A percentile compares a stretch with the other conserved stretches of the same genome.
Evolutionary conservation across 805 yeast genomes (phyloP).

Genomic region (Ogataea thermomethanolica): DNA sequence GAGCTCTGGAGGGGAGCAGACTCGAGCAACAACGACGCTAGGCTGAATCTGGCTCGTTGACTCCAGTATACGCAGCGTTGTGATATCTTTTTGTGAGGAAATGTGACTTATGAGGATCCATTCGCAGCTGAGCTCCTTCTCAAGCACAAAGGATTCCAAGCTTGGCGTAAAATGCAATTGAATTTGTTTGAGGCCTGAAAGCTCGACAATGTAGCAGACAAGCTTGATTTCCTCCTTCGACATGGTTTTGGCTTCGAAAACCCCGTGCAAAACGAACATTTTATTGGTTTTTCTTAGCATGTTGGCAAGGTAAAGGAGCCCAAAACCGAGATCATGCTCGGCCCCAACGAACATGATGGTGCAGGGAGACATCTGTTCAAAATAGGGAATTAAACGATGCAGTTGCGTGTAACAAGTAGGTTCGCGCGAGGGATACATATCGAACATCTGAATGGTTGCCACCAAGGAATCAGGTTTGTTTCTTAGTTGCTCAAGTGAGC

Average conservation of each 20-base stretch:
- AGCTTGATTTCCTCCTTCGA: slow-evolving; percentile 9
- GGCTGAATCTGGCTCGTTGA: slow-evolving; percentile 23
- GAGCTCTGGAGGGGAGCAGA: slow-evolving; percentile 8
- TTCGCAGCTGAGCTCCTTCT: slow-evolving; percentile 7
- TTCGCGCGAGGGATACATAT: slow-evolving; percentile 3
- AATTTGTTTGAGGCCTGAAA: slow-evolving; percentile 20
- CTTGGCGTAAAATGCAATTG: slow-evolving; percentile 6
- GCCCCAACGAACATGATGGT: slow-evolving; percentile 16
- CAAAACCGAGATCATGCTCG: slow-evolving; percentile 23
- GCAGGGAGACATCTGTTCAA: slow-evolving; percentile 13
- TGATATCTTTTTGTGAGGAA: slow-evolving; percentile 10
- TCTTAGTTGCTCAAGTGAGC: slow-evolving; percentile 10
- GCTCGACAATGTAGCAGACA: slow-evolving; percentile 16
- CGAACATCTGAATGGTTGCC: slow-evolving; percentile 20
- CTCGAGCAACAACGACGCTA: slow-evolving; percentile 13
- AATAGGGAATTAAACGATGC: slow-evolving; percentile 4
- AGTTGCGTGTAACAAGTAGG: not conserved
- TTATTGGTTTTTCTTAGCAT: slow-evolving; percentile 13
- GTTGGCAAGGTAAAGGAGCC: slow-evolving; percentile 20
- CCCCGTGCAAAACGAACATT: slow-evolving; percentile 16
- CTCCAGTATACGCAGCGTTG: slow-evolving; percentile 20
- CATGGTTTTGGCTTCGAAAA: slow-evolving; percentile 9
- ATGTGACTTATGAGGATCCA: slow-evolving; percentile 23
- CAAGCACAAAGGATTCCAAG: slow-evolving; percentile 2
- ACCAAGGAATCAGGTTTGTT: slow-evolving; percentile 21